Conservation (phyloP, 371 early-diverging fungal species). For the Mucor circinelloides region DNA sequence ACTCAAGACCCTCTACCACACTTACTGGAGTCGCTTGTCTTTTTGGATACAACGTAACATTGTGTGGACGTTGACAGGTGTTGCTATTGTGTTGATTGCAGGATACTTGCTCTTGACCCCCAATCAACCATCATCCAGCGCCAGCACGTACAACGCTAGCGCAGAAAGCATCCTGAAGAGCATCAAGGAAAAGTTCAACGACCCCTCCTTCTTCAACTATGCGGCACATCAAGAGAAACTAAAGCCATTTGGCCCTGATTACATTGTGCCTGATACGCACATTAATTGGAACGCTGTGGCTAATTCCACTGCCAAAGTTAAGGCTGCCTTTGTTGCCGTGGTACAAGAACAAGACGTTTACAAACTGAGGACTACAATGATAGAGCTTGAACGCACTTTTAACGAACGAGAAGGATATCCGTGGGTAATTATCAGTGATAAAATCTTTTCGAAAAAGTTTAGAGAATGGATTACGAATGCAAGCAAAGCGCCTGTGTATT, state of each 20-base stretch:
- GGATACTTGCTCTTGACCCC: background rate
- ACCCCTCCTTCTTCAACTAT: background rate
- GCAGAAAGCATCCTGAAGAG: background rate
- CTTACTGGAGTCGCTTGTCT: background rate
- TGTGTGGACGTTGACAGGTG: background rate
- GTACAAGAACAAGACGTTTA: slow-evolving; percentile 30
- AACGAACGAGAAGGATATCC: slow-evolving; percentile 37
- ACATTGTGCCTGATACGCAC: slow-evolving; percentile 9
- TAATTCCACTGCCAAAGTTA: slow-evolving; percentile 13
- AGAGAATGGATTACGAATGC: slow-evolving; percentile 17
- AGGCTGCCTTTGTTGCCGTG: slow-evolving; percentile 32
- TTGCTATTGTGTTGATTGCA: background rate
- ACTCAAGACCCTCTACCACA: background rate
- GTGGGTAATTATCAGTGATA: slow-evolving; percentile 40
- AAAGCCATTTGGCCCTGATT: background rate
- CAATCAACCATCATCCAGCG: background rate
- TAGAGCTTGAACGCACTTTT: slow-evolving; percentile 34
- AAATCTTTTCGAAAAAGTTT: slow-evolving; percentile 27
- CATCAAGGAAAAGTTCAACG: background rate
- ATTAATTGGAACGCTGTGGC: slow-evolving; percentile 5
- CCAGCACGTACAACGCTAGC: background rate
- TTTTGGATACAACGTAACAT: slow-evolving; percentile 8
- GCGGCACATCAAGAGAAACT: slow-evolving; percentile 11
- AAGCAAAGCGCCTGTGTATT: slow-evolving; percentile 25
- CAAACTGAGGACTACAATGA: slow-evolving; percentile 30